Evolutionary conservation across 768 basidiomycete species (phyloP).

Genomic region (Termitomyces sp.): DNA sequence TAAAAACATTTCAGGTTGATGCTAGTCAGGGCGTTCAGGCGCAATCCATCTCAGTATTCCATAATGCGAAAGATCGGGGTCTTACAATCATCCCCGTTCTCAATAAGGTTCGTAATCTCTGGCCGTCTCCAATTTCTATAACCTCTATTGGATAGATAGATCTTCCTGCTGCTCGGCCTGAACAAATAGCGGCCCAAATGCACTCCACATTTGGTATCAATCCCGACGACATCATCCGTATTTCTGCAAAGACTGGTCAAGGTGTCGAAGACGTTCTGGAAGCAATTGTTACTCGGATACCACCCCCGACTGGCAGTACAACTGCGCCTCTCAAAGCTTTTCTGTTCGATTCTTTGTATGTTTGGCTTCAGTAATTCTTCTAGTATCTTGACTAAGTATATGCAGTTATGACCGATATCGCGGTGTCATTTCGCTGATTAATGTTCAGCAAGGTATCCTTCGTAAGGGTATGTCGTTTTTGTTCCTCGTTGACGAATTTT

Average conservation of each 20-base stretch:
- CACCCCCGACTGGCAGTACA: constrained; percentile 59
- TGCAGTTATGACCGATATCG: constrained; percentile 89
- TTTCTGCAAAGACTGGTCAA: constrained; percentile 90
- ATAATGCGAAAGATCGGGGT: constrained; percentile 77
- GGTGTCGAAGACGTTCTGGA: constrained; percentile 74
- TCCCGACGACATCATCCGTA: constrained; percentile 63
- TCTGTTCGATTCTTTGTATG: constrained; percentile 89
- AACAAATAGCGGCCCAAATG: constrained; percentile 76
- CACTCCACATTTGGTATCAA: constrained; percentile 78
- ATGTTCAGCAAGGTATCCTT: constrained; percentile 72
- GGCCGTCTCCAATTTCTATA: constrained; percentile 3
- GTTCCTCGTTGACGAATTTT: not conserved
- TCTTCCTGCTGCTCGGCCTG: constrained; percentile 82
- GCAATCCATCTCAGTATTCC: constrained; percentile 93
- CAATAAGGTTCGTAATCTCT: constrained; percentile 62
- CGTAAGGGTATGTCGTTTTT: constrained; percentile 56
- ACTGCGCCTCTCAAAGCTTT: constrained; percentile 70
- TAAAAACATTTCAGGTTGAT: constrained; percentile 56
- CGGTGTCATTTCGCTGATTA: constrained; percentile 91
- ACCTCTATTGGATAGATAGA: constrained; percentile 61
- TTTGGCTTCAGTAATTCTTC: constrained; percentile 9
- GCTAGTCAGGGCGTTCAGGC: constrained; percentile 98
- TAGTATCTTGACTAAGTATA: constrained; percentile 8
- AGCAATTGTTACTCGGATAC: constrained; percentile 80
- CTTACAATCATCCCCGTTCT: constrained; percentile 84